Conservation (phyloP, 805 yeast species). For the Sugiyamaella boreocaroliniensis region DNA sequence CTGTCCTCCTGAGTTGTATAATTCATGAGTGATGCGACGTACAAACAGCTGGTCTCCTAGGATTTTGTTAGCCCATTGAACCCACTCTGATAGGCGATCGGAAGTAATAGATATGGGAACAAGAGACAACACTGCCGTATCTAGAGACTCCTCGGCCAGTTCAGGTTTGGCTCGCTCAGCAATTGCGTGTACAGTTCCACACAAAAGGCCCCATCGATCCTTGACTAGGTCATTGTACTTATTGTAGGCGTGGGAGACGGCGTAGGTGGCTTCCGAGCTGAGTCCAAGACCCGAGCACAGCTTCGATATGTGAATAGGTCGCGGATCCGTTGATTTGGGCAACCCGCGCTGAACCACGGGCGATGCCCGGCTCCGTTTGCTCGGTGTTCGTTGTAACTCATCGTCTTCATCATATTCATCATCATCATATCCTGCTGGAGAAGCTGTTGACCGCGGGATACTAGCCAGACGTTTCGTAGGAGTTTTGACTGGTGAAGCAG, state of each 20-base stretch:
- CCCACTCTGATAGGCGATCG: constrained; percentile 28
- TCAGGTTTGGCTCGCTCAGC: constrained; percentile 28
- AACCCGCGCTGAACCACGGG: constrained; percentile 15
- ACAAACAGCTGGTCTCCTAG: constrained; percentile 33
- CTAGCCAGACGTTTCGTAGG: constrained; percentile 5
- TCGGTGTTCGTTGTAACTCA: neutral
- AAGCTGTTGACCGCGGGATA: neutral
- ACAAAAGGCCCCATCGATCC: constrained; percentile 31
- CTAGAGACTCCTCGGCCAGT: neutral
- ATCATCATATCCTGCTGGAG: neutral
- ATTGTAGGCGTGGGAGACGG: constrained; percentile 24
- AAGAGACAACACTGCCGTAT: neutral
- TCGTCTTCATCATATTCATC: neutral
- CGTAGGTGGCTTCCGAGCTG: constrained; percentile 15
- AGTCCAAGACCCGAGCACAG: constrained; percentile 17
- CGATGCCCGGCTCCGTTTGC: constrained; percentile 9
- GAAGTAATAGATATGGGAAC: constrained; percentile 1
- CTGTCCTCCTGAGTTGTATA: constrained; percentile 13
- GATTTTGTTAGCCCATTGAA: constrained; percentile 28
- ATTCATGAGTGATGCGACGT: constrained; percentile 17
- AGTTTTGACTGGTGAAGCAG: constrained; percentile 1
- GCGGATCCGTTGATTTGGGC: constrained; percentile 20
- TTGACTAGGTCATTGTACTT: constrained; percentile 28
- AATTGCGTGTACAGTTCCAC: constrained; percentile 28
- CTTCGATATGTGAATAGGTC: constrained; percentile 11